A percentile compares a stretch with the other conserved stretches of the same genome.
These are phyloP conservation scores for Aaosphaeria arxii DNA, from an alignment of 2,329 filamentous ascomycete genomes.

Conservation along the genomic window DNA sequence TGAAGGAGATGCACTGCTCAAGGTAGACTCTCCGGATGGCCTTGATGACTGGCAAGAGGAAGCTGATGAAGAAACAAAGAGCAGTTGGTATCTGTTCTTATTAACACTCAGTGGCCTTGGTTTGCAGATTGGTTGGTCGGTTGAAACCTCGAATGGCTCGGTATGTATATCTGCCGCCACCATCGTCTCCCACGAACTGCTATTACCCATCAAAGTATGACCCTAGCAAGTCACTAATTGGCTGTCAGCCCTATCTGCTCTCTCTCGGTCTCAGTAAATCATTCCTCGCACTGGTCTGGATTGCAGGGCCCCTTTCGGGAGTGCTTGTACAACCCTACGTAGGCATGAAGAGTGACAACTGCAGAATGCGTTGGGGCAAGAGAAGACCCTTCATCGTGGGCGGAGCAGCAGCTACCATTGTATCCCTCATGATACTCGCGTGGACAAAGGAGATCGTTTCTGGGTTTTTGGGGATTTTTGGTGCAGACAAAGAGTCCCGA, in stretches of 20 bases:
- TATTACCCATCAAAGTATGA: too few species aligned
- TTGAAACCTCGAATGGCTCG: conserved; percentile 90
- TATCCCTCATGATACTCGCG: conserved; percentile 49
- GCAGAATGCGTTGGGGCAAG: conserved; percentile 47
- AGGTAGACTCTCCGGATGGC: conserved; percentile 30
- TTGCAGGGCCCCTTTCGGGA: conserved; percentile 55
- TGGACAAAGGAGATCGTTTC: conserved; percentile 57
- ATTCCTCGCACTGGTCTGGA: conserved; percentile 53
- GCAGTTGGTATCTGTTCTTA: conserved; percentile 79
- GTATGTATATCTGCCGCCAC: conserved; percentile 37
- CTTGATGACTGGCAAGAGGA: conserved; percentile 38
- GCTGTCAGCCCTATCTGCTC: conserved; percentile 47
- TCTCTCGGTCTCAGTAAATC: conserved; percentile 53
- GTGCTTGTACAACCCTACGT: conserved; percentile 54
- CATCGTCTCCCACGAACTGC: too few species aligned
- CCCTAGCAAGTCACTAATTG: too few species aligned
- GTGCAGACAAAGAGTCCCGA: conserved; percentile 62
- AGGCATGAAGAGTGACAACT: conserved; percentile 52
- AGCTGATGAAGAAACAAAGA: conserved; percentile 66
- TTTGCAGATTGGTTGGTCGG: conserved; percentile 92
- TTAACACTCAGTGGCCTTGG: conserved; percentile 83
- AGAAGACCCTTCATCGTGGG: conserved; percentile 52
- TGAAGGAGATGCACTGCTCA: conserved; percentile 30
- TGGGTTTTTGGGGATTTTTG: conserved; percentile 67
- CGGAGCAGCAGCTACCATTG: conserved; percentile 48